Conservation (phyloP, 2,329 filamentous ascomycete genomes). For the Fusarium tricinctum region DNA sequence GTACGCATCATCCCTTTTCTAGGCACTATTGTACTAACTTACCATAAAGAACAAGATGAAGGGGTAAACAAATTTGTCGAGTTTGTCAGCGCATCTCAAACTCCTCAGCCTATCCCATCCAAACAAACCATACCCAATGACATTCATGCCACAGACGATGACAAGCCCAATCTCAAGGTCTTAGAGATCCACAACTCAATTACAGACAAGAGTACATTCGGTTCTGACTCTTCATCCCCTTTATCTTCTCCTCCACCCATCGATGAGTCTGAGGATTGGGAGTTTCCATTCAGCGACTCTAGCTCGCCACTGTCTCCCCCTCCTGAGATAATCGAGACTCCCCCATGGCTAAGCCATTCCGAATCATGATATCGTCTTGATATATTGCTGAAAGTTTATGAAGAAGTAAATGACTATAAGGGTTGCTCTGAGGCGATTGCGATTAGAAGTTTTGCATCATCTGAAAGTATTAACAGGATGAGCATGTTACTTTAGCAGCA, state of each 20-base stretch:
- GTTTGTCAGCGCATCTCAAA: background rate
- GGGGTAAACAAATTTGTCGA: background rate
- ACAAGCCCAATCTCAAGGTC: background rate
- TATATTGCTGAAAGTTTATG: too few species aligned
- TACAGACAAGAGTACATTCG: background rate
- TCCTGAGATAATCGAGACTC: conserved; percentile 33
- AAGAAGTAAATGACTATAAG: too few species aligned
- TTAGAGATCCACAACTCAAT: background rate
- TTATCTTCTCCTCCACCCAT: conserved; percentile 1
- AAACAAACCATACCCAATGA: background rate
- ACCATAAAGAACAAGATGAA: conserved; percentile 8
- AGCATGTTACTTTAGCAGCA: background rate
- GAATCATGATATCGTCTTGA: background rate
- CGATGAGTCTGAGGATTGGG: background rate
- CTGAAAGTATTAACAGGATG: background rate
- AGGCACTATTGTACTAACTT: background rate
- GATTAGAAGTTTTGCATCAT: background rate
- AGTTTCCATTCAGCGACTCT: conserved; percentile 6
- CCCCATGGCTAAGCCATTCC: conserved; percentile 21
- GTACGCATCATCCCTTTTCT: conserved; percentile 14
- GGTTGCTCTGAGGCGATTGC: too few species aligned
- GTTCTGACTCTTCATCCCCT: background rate
- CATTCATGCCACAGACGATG: background rate
- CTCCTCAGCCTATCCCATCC: background rate
- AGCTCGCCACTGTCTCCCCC: conserved; percentile 37